phyloP scores from a whole-genome alignment of 805 yeast genomes.

The Monosporozyma unispora region DNA sequence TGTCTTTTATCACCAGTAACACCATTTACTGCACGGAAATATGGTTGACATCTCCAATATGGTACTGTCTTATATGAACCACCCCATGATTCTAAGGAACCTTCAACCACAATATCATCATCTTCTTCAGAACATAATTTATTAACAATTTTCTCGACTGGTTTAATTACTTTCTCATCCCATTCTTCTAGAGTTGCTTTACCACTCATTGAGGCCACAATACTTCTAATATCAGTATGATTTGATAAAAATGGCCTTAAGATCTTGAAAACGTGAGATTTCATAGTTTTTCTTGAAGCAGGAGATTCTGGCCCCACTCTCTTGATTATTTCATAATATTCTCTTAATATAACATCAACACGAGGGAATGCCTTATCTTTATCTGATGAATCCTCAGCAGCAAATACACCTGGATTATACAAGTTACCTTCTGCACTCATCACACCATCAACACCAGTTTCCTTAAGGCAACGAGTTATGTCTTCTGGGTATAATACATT shows the following conservation, averaged over 20 bases:
- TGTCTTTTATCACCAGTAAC: constrained; percentile 40
- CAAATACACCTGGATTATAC: constrained; percentile 85
- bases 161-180: constrained; percentile 44
- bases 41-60: constrained; percentile 95
- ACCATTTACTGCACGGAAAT: constrained; percentile 84
- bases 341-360: constrained; percentile 73
- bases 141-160: constrained; percentile 59
- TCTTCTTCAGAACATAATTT: constrained; percentile 49
- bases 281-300: constrained; percentile 78
- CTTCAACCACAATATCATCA: constrained; percentile 46
- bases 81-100: constrained; percentile 61
- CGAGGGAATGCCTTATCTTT: constrained; percentile 69
- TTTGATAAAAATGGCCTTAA: constrained; percentile 69
- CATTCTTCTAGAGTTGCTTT: constrained; percentile 40
- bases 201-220: constrained; percentile 45
- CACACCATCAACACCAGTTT: constrained; percentile 73
- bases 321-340: constrained; percentile 78
- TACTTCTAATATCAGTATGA: constrained; percentile 70
- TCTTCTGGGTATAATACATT: constrained; percentile 88
- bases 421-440: constrained; percentile 97
- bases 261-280: constrained; percentile 84
- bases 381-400: constrained; percentile 32
- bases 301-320: constrained; percentile 27
- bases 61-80: constrained; percentile 76
- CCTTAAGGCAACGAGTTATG: constrained; percentile 54